Percentiles rank a stretch among this genome's conserved stretches.
These are phyloP conservation scores for Diphasiastrum complanatum DNA, from an alignment of 83 land plant species.

Conservation along the genomic window DNA sequence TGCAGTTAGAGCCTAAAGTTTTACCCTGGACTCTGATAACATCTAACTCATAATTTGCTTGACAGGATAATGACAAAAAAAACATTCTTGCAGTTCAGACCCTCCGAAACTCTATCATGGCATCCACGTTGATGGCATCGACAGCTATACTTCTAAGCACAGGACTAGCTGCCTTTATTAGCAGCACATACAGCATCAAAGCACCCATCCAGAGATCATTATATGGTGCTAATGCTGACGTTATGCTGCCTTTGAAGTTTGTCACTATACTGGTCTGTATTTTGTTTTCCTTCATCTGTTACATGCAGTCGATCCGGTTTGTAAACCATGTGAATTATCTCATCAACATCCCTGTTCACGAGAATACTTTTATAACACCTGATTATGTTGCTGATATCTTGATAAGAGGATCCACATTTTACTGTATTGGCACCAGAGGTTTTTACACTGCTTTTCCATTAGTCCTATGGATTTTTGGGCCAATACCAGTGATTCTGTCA, in stretches of 20 bases:
- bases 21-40: background rate
- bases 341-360: constrained; percentile 46
- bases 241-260: constrained; percentile 62
- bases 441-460: constrained; percentile 68
- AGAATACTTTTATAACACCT: constrained; percentile 8
- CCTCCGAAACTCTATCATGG: constrained; percentile 42
- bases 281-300: constrained; percentile 64
- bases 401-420: constrained; percentile 50
- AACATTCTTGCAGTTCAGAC: constrained; percentile 48
- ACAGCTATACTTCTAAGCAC: constrained; percentile 32
- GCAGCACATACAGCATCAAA: constrained; percentile 27
- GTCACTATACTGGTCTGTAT: constrained; percentile 34
- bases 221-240: constrained; percentile 55
- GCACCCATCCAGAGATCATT: constrained; percentile 32
- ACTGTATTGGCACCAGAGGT: constrained; percentile 59
- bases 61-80: constrained; percentile 43
- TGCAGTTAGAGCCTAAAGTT: too few relatives aligned
- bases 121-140: constrained; percentile 39
- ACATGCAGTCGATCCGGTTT: constrained; percentile 71
- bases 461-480: constrained; percentile 83
- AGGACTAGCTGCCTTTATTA: constrained; percentile 30
- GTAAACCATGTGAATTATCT: constrained; percentile 79
- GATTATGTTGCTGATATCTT: constrained; percentile 46
- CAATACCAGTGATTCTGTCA: constrained; percentile 54
- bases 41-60: too few relatives aligned